Conservation (phyloP, 306 rosid genomes). For the Erythrophleum fordii region DNA sequence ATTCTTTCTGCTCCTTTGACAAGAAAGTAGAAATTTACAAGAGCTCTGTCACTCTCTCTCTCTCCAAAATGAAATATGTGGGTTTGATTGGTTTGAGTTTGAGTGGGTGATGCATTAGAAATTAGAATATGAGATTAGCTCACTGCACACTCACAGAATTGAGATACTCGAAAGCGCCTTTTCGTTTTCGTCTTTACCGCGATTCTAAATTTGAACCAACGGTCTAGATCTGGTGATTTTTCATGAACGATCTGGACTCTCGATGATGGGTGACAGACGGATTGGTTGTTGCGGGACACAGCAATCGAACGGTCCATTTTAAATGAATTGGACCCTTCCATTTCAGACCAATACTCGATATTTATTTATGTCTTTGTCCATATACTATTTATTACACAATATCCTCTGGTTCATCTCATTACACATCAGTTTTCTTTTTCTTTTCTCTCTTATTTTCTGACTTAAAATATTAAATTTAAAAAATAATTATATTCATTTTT, state of each 20-base stretch:
- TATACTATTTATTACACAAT: too few relatives aligned
- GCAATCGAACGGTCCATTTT: neutral
- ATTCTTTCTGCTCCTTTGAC: neutral
- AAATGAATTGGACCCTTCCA: neutral
- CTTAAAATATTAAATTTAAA: too few relatives aligned
- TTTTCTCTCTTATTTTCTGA: too few relatives aligned
- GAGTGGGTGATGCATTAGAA: neutral
- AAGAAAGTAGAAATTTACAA: too few relatives aligned
- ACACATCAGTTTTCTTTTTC: too few relatives aligned
- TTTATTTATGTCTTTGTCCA: too few relatives aligned
- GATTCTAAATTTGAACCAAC: slow-evolving; percentile 25
- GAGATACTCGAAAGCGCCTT: neutral
- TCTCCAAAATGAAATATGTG: neutral
- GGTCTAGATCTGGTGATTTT: neutral
- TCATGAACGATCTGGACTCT: neutral
- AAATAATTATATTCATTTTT: too few relatives aligned
- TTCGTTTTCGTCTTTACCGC: slow-evolving; percentile 41
- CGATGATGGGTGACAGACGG: neutral
- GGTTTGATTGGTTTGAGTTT: neutral
- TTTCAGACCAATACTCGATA: neutral
- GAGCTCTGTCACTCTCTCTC: too few relatives aligned
- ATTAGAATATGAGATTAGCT: neutral
- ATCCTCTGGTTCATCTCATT: too few relatives aligned
- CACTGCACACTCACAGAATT: neutral
- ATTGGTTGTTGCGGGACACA: neutral